A percentile compares a stretch with the other conserved stretches of the same genome.
phyloP scores from a whole-genome alignment of 495 filamentous ascomycete species.

The Penicillium arizonense region DNA sequence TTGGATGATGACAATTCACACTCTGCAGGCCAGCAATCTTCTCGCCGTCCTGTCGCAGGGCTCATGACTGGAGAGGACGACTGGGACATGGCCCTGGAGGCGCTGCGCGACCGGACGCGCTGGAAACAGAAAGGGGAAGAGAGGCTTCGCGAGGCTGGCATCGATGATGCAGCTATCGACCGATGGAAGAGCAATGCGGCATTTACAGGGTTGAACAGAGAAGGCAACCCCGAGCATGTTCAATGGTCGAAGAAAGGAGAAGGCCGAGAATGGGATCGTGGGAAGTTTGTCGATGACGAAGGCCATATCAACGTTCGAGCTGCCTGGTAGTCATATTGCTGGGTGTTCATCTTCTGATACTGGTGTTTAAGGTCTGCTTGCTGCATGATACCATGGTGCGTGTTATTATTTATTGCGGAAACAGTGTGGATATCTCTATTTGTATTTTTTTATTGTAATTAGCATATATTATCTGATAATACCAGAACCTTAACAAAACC shows the following conservation, averaged over 20 bases:
- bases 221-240: constrained; percentile 63
- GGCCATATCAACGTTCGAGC: constrained; percentile 56
- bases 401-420: not conserved
- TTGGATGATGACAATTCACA: constrained; percentile 43
- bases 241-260: constrained; percentile 78
- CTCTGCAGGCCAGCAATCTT: constrained; percentile 19
- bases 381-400: constrained; percentile 10
- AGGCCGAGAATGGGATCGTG: constrained; percentile 87
- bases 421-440: not conserved
- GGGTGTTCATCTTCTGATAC: not conserved
- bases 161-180: constrained; percentile 71
- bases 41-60: constrained; percentile 37
- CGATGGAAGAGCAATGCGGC: constrained; percentile 70
- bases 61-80: constrained; percentile 57
- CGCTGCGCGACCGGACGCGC: constrained; percentile 72
- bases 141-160: constrained; percentile 72
- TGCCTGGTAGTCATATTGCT: constrained; percentile 31
- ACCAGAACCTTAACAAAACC: no score
- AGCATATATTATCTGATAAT: no score
- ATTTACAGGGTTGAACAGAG: constrained; percentile 27
- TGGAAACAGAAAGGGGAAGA: constrained; percentile 81
- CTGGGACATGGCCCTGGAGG: constrained; percentile 84
- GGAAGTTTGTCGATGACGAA: constrained; percentile 70
- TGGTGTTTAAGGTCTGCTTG: constrained; percentile 9
- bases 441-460: not conserved